Conservation (phyloP, 1,284 basidiomycete genomes). For the Afroboletus lepidellus region DNA sequence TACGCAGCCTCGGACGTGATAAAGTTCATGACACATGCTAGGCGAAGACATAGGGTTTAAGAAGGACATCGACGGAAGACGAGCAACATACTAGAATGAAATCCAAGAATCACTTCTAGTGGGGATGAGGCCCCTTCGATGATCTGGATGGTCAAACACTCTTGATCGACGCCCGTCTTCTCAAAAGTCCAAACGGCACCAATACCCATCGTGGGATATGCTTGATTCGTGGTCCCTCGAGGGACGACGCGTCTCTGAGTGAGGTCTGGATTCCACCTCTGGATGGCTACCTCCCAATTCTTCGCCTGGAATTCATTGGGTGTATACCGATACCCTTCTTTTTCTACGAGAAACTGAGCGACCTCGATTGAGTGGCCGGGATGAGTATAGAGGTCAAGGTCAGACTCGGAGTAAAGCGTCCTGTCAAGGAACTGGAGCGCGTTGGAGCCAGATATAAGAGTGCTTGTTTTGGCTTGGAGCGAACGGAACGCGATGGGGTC, state of each 20-base stretch:
- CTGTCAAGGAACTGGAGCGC: slow-evolving; percentile 53
- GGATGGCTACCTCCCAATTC: slow-evolving; percentile 14
- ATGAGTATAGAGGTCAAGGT: slow-evolving; percentile 48
- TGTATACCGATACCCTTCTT: slow-evolving; percentile 31
- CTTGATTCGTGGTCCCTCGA: not conserved
- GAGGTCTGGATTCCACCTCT: no score
- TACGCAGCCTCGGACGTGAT: slow-evolving; percentile 36
- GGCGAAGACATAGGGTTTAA: not conserved
- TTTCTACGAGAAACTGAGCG: slow-evolving; percentile 26
- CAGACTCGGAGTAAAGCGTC: slow-evolving; percentile 45
- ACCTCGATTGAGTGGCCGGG: slow-evolving; percentile 27
- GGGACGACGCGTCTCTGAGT: slow-evolving; percentile 9
- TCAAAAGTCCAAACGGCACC: slow-evolving; percentile 19
- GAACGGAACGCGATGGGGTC: slow-evolving; percentile 41
- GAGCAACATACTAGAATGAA: slow-evolving; percentile 45
- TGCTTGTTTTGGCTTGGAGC: slow-evolving; percentile 42
- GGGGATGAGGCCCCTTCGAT: slow-evolving; percentile 31
- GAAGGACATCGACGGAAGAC: not conserved
- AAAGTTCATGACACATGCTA: slow-evolving; percentile 48
- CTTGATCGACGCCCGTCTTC: slow-evolving; percentile 3
- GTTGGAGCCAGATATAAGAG: slow-evolving; percentile 49
- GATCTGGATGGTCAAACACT: slow-evolving; percentile 36
- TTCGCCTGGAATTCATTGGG: slow-evolving; percentile 3
- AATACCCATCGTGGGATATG: slow-evolving; percentile 10
- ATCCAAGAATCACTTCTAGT: slow-evolving; percentile 38